A percentile compares a stretch with the other conserved stretches of the same genome.
phyloP scores from a whole-genome alignment of 2,329 filamentous ascomycete species.

The Coniella vitis region DNA sequence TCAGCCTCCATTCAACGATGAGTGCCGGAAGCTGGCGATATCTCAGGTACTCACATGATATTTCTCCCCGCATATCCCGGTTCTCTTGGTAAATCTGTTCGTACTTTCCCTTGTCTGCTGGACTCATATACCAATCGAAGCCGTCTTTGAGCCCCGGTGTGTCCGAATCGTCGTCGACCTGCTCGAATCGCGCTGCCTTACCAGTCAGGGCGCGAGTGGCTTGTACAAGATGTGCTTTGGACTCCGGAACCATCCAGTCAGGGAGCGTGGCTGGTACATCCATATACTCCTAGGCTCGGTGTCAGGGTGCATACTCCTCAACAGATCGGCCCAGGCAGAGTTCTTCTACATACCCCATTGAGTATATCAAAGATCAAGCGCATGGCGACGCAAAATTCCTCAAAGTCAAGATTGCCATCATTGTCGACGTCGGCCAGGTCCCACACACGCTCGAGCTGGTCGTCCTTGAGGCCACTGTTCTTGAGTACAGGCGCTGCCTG shows the following conservation, averaged over 20 bases:
- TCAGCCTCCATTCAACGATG: slow-evolving; percentile 13
- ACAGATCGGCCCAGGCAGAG: slow-evolving; percentile 23
- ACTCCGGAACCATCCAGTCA: slow-evolving; percentile 96
- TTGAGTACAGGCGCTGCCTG: slow-evolving; percentile 56
- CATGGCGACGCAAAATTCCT: slow-evolving; percentile 99
- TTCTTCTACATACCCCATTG: slow-evolving; percentile 61
- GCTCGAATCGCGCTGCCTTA: slow-evolving; percentile 75
- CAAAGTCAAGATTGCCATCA: slow-evolving; percentile 95
- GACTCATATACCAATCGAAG: slow-evolving; percentile 99
- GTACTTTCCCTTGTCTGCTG: slow-evolving; percentile 84
- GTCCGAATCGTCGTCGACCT: slow-evolving; percentile 76
- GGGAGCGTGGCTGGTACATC: slow-evolving; percentile 83
- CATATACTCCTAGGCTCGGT: slow-evolving; percentile 61
- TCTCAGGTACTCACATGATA: slow-evolving; percentile 53
- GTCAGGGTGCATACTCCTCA: slow-evolving; percentile 1
- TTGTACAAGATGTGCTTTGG: slow-evolving; percentile 84
- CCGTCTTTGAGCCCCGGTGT: slow-evolving; percentile 83
- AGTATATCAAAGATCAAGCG: slow-evolving; percentile 94
- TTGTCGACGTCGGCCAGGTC: slow-evolving; percentile 95
- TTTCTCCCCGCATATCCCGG: slow-evolving; percentile 77
- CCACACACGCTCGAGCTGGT: slow-evolving; percentile 94
- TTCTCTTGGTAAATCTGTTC: slow-evolving; percentile 95
- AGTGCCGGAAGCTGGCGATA: background rate
- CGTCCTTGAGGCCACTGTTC: slow-evolving; percentile 56
- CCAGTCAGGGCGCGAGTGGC: slow-evolving; percentile 73